Conservation (phyloP, 2,329 filamentous ascomycete genomes). For the Orbilia ellipsospora region DNA sequence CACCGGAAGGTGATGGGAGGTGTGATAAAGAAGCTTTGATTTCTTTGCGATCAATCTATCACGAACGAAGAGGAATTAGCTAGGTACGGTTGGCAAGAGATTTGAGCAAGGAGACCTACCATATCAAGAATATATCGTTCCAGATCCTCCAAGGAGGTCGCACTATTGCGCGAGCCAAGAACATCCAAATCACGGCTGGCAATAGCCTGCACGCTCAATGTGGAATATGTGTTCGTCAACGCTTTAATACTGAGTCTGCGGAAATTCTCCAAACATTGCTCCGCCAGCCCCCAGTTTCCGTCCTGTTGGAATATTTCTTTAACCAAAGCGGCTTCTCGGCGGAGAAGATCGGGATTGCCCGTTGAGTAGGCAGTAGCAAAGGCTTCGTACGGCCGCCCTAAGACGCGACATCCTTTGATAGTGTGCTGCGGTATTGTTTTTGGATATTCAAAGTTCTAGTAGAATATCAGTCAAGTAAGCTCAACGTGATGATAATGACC, state of each 20-base stretch:
- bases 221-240: conserved; percentile 77
- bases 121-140: conserved; percentile 59
- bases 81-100: not conserved
- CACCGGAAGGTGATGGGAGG: conserved; percentile 58
- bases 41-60: conserved; percentile 59
- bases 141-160: conserved; percentile 56
- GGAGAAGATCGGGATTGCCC: conserved; percentile 70
- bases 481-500: conserved; percentile 23
- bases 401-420: conserved; percentile 66
- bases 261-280: conserved; percentile 76
- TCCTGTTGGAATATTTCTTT: conserved; percentile 74
- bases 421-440: conserved; percentile 29
- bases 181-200: conserved; percentile 59
- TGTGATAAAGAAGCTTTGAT: conserved; percentile 59
- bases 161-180: conserved; percentile 55
- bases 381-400: conserved; percentile 73
- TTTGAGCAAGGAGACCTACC: conserved; percentile 48
- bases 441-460: conserved; percentile 50
- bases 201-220: conserved; percentile 69
- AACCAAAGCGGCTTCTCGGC: conserved; percentile 72
- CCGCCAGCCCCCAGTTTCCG: conserved; percentile 76
- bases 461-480: conserved; percentile 14
- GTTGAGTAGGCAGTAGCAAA: conserved; percentile 76
- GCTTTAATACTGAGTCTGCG: conserved; percentile 79
- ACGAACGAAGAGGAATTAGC: not conserved